Conservation (phyloP, 2,329 filamentous ascomycete genomes). For the Talaromyces sp. region DNA sequence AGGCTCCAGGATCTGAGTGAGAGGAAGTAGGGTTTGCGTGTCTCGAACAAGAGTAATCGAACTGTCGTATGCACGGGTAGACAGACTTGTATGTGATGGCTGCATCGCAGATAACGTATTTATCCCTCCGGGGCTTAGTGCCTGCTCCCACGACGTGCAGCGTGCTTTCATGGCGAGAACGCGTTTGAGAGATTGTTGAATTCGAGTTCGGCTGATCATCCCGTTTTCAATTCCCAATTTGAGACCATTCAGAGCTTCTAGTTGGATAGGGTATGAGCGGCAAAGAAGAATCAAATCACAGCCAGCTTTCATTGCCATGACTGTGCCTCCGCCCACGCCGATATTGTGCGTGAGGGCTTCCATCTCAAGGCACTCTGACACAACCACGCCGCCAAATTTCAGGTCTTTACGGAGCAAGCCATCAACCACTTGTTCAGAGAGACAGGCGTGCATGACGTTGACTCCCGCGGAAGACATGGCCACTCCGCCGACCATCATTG, state of each 20-base stretch:
- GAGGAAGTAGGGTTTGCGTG: conserved; percentile 75
- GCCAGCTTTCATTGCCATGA: conserved; percentile 95
- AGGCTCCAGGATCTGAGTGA: conserved; percentile 73
- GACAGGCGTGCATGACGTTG: conserved; percentile 91
- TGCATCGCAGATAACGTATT: conserved; percentile 73
- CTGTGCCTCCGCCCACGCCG: conserved; percentile 91
- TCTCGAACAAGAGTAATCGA: conserved; percentile 92
- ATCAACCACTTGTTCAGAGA: conserved; percentile 89
- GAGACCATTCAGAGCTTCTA: conserved; percentile 84
- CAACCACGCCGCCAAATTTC: conserved; percentile 84
- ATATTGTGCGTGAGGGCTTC: conserved; percentile 92
- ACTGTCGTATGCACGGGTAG: conserved; percentile 79
- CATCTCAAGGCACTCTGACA: conserved; percentile 96
- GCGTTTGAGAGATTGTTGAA: conserved; percentile 72
- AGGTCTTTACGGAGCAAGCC: conserved; percentile 83
- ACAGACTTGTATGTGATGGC: conserved; percentile 73
- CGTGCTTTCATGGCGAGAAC: conserved; percentile 75
- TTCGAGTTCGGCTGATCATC: conserved; percentile 74
- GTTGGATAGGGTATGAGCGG: conserved; percentile 78
- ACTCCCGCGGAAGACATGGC: conserved; percentile 87
- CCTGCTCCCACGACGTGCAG: conserved; percentile 86
- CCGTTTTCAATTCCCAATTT: conserved; percentile 86
- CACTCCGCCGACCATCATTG: conserved; percentile 93
- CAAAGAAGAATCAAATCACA: conserved; percentile 89
- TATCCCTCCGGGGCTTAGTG: conserved; percentile 79